Evolutionary conservation across 352 stramenopile genomes (phyloP).

Genomic region (Phytophthora fragariae): DNA sequence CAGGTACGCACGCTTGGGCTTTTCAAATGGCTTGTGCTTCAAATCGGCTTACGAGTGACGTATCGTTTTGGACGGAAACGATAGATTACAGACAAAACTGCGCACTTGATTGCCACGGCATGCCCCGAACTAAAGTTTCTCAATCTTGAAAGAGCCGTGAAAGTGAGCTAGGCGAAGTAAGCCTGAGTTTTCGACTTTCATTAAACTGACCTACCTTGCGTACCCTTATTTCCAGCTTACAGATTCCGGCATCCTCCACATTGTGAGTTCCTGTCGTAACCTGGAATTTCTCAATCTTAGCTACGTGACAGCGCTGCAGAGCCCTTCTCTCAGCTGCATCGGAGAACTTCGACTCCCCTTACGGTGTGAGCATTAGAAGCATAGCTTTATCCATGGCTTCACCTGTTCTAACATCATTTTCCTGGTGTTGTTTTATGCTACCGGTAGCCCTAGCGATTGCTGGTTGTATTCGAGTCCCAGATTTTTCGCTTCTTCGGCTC

Average conservation of each 20-base stretch:
- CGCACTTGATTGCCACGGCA: slow-evolving; percentile 38
- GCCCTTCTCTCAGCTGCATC: slow-evolving; percentile 59
- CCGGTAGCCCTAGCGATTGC: slow-evolving; percentile 65
- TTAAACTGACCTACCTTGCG: not conserved
- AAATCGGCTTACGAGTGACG: not conserved
- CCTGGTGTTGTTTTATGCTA: not conserved
- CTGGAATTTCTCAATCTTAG: slow-evolving; percentile 67
- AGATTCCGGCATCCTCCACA: slow-evolving; percentile 59
- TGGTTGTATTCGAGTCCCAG: slow-evolving; percentile 78
- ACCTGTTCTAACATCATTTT: slow-evolving; percentile 3
- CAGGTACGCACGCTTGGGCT: slow-evolving; percentile 30
- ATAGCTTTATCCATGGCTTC: not conserved
- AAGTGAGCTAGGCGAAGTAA: slow-evolving; percentile 34
- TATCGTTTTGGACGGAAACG: not conserved
- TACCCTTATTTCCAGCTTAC: slow-evolving; percentile 50
- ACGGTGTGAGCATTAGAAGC: slow-evolving; percentile 47
- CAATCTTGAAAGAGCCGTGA: slow-evolving; percentile 49
- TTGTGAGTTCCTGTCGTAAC: slow-evolving; percentile 56
- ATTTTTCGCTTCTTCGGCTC: slow-evolving; percentile 85
- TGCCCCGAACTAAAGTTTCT: slow-evolving; percentile 54
- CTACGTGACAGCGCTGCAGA: slow-evolving; percentile 60
- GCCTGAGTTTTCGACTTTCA: not conserved
- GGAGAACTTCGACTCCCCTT: slow-evolving; percentile 60
- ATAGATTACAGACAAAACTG: slow-evolving; percentile 59
- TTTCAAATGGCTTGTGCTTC: not conserved